Percentiles rank a stretch among this genome's conserved stretches.
Conservation (phyloP, 441 rosid species). For the Francoa sonchifolia region DNA sequence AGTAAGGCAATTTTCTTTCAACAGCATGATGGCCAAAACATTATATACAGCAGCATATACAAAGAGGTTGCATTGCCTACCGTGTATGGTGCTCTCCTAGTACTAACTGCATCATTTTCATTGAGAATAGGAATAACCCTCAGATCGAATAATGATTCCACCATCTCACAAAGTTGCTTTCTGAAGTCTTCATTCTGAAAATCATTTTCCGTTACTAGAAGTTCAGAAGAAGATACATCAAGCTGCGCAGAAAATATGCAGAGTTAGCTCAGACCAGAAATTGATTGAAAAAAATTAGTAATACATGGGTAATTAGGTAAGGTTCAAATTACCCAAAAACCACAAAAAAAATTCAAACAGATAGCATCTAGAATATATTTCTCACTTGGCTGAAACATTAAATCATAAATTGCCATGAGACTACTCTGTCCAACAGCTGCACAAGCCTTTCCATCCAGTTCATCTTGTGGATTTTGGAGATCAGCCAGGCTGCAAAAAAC, state of each 20-base stretch:
- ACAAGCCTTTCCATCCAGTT: slow-evolving; percentile 44
- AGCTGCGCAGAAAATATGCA: slow-evolving; percentile 23
- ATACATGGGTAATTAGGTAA: neutral
- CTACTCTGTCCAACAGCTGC: slow-evolving; percentile 43
- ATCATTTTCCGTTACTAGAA: slow-evolving; percentile 38
- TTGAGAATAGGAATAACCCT: slow-evolving; percentile 40
- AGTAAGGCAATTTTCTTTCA: too few relatives aligned
- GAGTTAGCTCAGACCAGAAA: slow-evolving; percentile 4
- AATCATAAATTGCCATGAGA: slow-evolving; percentile 41
- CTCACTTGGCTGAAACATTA: slow-evolving; percentile 34
- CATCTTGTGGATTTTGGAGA: slow-evolving; percentile 38
- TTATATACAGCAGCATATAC: too few relatives aligned
- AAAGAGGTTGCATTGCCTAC: slow-evolving; percentile 16
- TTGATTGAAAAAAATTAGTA: neutral
- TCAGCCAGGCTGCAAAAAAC: slow-evolving; percentile 32
- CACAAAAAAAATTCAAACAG: neutral
- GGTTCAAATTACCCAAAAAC: neutral
- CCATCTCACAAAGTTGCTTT: slow-evolving; percentile 30
- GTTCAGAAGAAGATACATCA: slow-evolving; percentile 37
- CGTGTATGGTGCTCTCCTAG: slow-evolving; percentile 40
- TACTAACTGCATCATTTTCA: slow-evolving; percentile 44
- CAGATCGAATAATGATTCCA: slow-evolving; percentile 27
- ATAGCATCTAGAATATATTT: neutral
- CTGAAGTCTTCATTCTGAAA: slow-evolving; percentile 31
- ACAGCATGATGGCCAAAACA: too few relatives aligned